Evolutionary conservation across 2,329 filamentous ascomycete genomes (phyloP).

Genomic region (Stachybotrys chlorohalonatus): DNA sequence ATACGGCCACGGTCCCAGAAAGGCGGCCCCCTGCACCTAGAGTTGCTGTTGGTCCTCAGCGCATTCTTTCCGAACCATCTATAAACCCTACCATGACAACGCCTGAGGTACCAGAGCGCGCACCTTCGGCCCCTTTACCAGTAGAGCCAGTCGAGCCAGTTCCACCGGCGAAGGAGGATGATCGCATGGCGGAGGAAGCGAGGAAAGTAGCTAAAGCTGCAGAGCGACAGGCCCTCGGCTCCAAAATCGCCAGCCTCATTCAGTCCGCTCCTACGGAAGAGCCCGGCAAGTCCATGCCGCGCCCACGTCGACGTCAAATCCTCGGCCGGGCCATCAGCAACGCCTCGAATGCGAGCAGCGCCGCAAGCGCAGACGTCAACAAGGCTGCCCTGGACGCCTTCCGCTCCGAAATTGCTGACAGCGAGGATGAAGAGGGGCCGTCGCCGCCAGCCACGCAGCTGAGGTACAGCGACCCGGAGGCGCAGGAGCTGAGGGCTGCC

Average conservation of each 20-base stretch:
- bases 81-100: background rate
- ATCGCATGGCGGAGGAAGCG: slow-evolving; percentile 9
- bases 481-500: slow-evolving; percentile 30
- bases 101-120: background rate
- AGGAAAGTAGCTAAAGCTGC: slow-evolving; percentile 20
- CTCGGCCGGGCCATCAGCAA: slow-evolving; percentile 52
- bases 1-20: background rate
- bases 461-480: slow-evolving; percentile 42
- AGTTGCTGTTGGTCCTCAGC: background rate
- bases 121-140: background rate
- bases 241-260: slow-evolving; percentile 33
- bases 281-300: slow-evolving; percentile 6
- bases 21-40: background rate
- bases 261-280: slow-evolving; percentile 15
- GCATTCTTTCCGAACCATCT: background rate
- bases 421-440: slow-evolving; percentile 9
- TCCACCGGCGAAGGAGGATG: background rate
- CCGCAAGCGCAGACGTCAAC: slow-evolving; percentile 29
- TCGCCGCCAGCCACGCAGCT: slow-evolving; percentile 42
- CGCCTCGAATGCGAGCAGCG: slow-evolving; percentile 40
- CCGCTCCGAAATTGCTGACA: slow-evolving; percentile 7
- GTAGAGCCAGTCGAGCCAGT: background rate
- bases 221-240: slow-evolving; percentile 31
- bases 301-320: slow-evolving; percentile 36
- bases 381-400: slow-evolving; percentile 17